Percentiles rank a stretch among this genome's conserved stretches.
phyloP scores from a whole-genome alignment of 2,329 filamentous ascomycete species.

The Akanthomyces lecanii region DNA sequence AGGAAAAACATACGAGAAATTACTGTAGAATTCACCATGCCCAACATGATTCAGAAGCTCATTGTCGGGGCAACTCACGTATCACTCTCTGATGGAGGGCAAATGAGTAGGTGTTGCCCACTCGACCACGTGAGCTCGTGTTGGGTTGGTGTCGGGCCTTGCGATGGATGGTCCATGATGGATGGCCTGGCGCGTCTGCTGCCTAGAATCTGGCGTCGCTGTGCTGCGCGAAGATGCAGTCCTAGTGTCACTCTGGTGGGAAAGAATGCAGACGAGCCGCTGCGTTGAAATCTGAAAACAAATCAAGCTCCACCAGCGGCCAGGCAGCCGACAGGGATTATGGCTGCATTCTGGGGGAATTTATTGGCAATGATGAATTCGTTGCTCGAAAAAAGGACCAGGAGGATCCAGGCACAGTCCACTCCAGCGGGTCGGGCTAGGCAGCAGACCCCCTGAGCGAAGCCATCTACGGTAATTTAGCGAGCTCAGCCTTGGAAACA shows the following conservation, averaged over 20 bases:
- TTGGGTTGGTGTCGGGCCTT: neutral
- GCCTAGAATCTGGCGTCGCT: constrained; percentile 1
- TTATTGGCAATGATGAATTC: neutral
- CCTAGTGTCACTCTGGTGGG: neutral
- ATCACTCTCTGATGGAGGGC: too few relatives aligned
- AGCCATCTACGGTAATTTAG: neutral
- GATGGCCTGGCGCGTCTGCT: neutral
- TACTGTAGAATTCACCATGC: neutral
- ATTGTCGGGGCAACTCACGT: too few relatives aligned
- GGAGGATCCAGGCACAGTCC: neutral
- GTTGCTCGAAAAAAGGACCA: neutral
- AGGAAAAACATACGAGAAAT: neutral
- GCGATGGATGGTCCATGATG: neutral
- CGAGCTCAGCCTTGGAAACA: neutral
- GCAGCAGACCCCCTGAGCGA: constrained; percentile 12
- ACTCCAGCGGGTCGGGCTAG: constrained; percentile 8
- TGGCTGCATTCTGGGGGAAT: neutral
- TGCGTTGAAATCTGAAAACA: too few relatives aligned
- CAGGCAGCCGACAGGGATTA: constrained; percentile 11
- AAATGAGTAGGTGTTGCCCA: too few relatives aligned
- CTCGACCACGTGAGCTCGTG: constrained; percentile 9
- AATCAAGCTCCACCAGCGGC: neutral
- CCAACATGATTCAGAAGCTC: too few relatives aligned
- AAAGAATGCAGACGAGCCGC: neutral
- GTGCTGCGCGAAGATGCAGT: neutral